Percentiles rank a stretch among this genome's conserved stretches.
phyloP scores from a whole-genome alignment of 805 yeast species.

The Candida hispaniensis region DNA sequence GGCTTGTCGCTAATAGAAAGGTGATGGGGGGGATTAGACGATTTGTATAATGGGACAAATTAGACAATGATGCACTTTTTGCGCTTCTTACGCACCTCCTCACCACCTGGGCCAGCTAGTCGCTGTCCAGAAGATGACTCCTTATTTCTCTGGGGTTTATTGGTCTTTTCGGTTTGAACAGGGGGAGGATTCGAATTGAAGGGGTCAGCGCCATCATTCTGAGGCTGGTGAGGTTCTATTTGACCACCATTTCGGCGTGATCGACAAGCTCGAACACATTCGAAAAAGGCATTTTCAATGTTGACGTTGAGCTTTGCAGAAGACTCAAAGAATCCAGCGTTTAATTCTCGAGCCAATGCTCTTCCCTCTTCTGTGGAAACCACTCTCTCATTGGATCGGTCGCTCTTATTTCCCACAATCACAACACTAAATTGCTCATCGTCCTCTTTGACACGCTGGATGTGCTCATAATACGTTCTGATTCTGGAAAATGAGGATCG shows the following conservation, averaged over 20 bases:
- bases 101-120: no score
- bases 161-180: no score
- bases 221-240: constrained; percentile 9
- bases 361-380: constrained; percentile 81
- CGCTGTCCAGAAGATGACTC: no score
- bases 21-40: no score
- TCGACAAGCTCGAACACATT: constrained; percentile 55
- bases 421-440: constrained; percentile 58
- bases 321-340: constrained; percentile 63
- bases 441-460: constrained; percentile 59
- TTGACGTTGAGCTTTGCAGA: constrained; percentile 88
- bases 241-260: constrained; percentile 47
- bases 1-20: no score
- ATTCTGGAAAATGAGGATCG: constrained; percentile 78
- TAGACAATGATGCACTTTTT: no score
- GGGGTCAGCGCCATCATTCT: constrained; percentile 4
- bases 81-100: no score
- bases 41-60: no score
- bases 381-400: constrained; percentile 63
- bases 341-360: constrained; percentile 51
- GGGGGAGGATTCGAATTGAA: no score
- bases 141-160: no score
- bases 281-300: constrained; percentile 73
- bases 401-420: constrained; percentile 83
- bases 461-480: constrained; percentile 67